Percentiles rank a stretch among this genome's conserved stretches.
phyloP scores from a whole-genome alignment of 768 basidiomycete species.

The Mycena epipterygia region DNA sequence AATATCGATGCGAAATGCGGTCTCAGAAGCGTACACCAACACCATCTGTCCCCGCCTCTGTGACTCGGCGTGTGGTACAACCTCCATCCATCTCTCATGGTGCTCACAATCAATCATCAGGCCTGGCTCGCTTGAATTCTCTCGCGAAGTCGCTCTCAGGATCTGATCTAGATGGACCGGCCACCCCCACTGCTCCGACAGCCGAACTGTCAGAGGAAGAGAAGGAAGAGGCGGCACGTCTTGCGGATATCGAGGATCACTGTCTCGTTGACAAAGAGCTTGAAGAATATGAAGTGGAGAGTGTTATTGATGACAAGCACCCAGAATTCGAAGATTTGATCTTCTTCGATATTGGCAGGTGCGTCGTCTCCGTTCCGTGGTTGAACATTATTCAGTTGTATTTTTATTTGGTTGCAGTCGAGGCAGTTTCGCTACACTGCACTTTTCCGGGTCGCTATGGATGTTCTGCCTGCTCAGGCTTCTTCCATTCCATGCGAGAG shows the following conservation, averaged over 20 bases:
- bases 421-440: background rate
- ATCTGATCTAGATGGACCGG: background rate
- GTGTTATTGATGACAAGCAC: background rate
- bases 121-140: background rate
- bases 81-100: background rate
- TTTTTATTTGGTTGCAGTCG: too few relatives aligned
- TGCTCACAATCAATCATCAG: background rate
- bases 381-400: too few relatives aligned
- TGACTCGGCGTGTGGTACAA: background rate
- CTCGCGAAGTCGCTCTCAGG: background rate
- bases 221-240: conserved; percentile 3
- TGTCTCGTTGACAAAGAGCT: background rate
- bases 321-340: conserved; percentile 12
- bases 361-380: too few relatives aligned
- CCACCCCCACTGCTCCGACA: too few relatives aligned
- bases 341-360: conserved; percentile 18
- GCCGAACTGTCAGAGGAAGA: background rate
- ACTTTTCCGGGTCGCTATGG: conserved; percentile 10
- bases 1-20: conserved; percentile 9
- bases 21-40: background rate
- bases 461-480: conserved; percentile 14
- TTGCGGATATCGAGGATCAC: conserved; percentile 2
- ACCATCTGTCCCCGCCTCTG: background rate
- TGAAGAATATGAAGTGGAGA: background rate
- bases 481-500: conserved; percentile 22